Percentiles rank a stretch among this genome's conserved stretches.
phyloP scores from a whole-genome alignment of 1,139 yeast genomes.

The Pichia sp. region DNA sequence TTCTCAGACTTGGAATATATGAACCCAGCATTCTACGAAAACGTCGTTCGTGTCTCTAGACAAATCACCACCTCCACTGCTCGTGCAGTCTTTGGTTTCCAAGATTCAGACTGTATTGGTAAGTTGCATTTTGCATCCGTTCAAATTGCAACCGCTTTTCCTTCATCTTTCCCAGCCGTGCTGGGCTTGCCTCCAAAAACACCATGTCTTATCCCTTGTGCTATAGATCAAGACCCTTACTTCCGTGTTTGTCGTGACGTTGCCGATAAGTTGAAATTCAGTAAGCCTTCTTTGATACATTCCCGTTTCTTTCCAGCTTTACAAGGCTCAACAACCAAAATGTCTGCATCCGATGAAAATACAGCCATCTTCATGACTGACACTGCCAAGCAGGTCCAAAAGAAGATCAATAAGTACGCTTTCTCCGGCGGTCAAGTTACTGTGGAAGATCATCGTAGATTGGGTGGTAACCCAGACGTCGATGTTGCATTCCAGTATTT shows the following conservation, averaged over 20 bases:
- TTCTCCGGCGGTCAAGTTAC: conserved; percentile 92
- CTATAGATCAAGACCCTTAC: conserved; percentile 98
- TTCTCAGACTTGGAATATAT: conserved; percentile 89
- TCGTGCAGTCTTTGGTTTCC: conserved; percentile 95
- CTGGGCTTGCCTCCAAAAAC: conserved; percentile 81
- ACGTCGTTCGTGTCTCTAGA: conserved; percentile 88
- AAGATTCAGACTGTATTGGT: conserved; percentile 92
- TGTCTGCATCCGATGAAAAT: conserved; percentile 85
- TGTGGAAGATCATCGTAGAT: conserved; percentile 80
- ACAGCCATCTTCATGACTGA: conserved; percentile 93
- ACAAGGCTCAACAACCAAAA: conserved; percentile 94
- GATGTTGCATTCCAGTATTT: conserved; percentile 95
- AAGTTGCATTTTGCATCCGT: conserved; percentile 91
- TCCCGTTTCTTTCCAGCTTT: conserved; percentile 97
- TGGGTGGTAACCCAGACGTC: conserved; percentile 92
- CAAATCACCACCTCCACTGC: conserved; percentile 96
- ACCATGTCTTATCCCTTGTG: conserved; percentile 97
- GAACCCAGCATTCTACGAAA: conserved; percentile 93
- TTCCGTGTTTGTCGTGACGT: conserved; percentile 97
- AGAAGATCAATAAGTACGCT: conserved; percentile 94
- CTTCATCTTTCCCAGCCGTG: conserved; percentile 92
- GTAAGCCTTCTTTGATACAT: conserved; percentile 90
- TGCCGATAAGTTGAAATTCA: conserved; percentile 83
- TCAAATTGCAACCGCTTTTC: conserved; percentile 94
- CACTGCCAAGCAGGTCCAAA: conserved; percentile 84